Percentiles rank a stretch among this genome's conserved stretches.
phyloP scores from a whole-genome alignment of 768 basidiomycete species.

The Cystofilobasidium bisporidii region DNA sequence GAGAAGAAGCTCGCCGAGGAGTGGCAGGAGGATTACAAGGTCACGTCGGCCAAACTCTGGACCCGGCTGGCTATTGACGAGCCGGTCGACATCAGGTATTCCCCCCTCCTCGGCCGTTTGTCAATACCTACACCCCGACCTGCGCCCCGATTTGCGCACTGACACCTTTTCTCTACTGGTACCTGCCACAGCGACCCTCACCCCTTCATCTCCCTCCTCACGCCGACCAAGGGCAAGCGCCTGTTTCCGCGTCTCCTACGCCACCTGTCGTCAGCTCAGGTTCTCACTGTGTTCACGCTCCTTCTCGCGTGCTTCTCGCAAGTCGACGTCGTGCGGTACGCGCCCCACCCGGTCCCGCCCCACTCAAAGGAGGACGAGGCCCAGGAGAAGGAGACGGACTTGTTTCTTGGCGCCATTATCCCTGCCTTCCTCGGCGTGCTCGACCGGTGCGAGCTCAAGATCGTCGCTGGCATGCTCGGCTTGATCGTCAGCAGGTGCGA shows the following conservation, averaged over 20 bases:
- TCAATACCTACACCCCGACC: no score
- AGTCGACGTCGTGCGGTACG: conserved; percentile 76
- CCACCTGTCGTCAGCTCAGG: conserved; percentile 64
- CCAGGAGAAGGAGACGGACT: conserved; percentile 79
- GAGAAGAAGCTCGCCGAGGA: conserved; percentile 27
- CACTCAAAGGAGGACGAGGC: conserved; percentile 43
- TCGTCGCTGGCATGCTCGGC: conserved; percentile 77
- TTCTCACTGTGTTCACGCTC: conserved; percentile 79
- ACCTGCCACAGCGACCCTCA: conserved; percentile 62
- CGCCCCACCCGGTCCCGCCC: conserved; percentile 56
- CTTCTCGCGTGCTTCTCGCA: conserved; percentile 90
- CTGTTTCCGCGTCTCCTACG: conserved; percentile 80
- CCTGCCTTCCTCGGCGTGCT: conserved; percentile 78
- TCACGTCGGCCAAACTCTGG: conserved; percentile 62
- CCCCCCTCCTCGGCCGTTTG: neutral
- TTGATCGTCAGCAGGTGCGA: conserved; percentile 71
- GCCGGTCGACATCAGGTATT: conserved; percentile 83
- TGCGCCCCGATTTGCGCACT: no score
- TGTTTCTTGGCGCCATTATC: conserved; percentile 72
- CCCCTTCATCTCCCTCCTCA: conserved; percentile 87
- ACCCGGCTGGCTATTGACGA: conserved; percentile 71
- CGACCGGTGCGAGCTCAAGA: conserved; percentile 63
- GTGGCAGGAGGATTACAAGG: conserved; percentile 45
- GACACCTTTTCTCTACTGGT: no score
- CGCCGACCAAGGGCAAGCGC: conserved; percentile 82